A percentile compares a stretch with the other conserved stretches of the same genome.
Evolutionary conservation across 2,329 filamentous ascomycete genomes (phyloP).

Genomic region (Curvularia spicifera): DNA sequence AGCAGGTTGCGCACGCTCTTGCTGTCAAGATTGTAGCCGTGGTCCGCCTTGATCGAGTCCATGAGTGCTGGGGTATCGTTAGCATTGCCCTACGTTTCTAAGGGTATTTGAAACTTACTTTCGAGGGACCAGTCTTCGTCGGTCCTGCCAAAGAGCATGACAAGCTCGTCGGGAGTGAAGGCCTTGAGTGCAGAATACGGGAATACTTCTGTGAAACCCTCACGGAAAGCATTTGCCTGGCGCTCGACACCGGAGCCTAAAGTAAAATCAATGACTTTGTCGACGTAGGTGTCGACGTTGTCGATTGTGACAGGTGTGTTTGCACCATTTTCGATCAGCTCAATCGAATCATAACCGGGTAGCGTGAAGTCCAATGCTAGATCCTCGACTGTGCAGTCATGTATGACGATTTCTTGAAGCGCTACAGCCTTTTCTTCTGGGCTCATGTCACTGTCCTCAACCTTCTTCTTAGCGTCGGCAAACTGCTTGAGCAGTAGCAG

Average conservation of each 20-base stretch:
- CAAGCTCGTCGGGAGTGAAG: constrained; percentile 93
- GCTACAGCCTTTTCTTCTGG: constrained; percentile 73
- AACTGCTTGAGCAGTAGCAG: constrained; percentile 88
- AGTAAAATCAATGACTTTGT: constrained; percentile 90
- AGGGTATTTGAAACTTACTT: constrained; percentile 67
- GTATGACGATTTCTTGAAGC: constrained; percentile 72
- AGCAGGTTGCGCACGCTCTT: constrained; percentile 91
- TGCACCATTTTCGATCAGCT: constrained; percentile 76
- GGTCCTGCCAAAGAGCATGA: constrained; percentile 89
- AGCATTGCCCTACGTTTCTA: constrained; percentile 24
- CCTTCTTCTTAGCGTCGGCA: constrained; percentile 77
- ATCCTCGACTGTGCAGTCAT: constrained; percentile 82
- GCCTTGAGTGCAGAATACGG: constrained; percentile 90
- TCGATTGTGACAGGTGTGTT: constrained; percentile 81
- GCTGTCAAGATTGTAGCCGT: constrained; percentile 98
- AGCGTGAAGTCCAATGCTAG: constrained; percentile 92
- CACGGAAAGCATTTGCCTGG: constrained; percentile 89
- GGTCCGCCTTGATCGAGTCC: constrained; percentile 98
- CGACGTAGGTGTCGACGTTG: constrained; percentile 88
- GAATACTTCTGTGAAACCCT: constrained; percentile 94
- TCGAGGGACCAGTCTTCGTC: constrained; percentile 98
- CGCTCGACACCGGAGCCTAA: constrained; percentile 84
- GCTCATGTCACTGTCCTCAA: constrained; percentile 73
- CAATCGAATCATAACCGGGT: constrained; percentile 84
- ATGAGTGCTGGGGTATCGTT: constrained; percentile 71